These are phyloP conservation scores for Candida silvicultrix DNA, from an alignment of 805 yeast genomes.

Conservation along the genomic window DNA sequence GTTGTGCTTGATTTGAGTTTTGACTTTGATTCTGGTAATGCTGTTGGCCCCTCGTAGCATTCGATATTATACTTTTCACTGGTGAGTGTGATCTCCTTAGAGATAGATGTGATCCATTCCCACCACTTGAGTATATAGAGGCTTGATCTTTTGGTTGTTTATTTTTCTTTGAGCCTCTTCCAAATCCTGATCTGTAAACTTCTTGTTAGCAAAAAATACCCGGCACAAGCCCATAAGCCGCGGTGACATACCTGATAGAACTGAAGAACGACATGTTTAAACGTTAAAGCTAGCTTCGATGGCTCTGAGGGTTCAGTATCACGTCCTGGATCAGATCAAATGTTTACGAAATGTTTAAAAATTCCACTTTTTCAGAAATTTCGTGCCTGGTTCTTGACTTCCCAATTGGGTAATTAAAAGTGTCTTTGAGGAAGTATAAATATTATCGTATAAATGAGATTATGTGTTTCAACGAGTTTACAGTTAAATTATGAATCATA, in stretches of 20 bases:
- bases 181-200: conserved; percentile 46
- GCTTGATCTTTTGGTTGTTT: conserved; percentile 28
- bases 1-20: conserved; percentile 13
- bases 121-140: conserved; percentile 31
- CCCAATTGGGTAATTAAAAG: not conserved
- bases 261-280: conserved; percentile 31
- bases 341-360: not conserved
- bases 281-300: too few species aligned
- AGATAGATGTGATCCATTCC: conserved; percentile 41
- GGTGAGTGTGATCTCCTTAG: conserved; percentile 42
- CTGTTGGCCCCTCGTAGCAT: conserved; percentile 20
- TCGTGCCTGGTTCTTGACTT: not conserved
- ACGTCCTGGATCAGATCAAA: not conserved
- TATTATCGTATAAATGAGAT: too few species aligned
- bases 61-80: conserved; percentile 18
- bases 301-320: too few species aligned
- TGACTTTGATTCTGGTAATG: conserved; percentile 19
- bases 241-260: conserved; percentile 22
- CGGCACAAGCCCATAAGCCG: too few species aligned
- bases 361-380: not conserved
- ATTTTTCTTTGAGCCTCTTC: conserved; percentile 46
- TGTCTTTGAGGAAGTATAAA: too few species aligned
- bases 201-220: too few species aligned
- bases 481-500: too few species aligned
- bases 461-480: too few species aligned